phyloP scores from a whole-genome alignment of 2,329 filamentous ascomycete species.

The Colletotrichum destructivum region DNA sequence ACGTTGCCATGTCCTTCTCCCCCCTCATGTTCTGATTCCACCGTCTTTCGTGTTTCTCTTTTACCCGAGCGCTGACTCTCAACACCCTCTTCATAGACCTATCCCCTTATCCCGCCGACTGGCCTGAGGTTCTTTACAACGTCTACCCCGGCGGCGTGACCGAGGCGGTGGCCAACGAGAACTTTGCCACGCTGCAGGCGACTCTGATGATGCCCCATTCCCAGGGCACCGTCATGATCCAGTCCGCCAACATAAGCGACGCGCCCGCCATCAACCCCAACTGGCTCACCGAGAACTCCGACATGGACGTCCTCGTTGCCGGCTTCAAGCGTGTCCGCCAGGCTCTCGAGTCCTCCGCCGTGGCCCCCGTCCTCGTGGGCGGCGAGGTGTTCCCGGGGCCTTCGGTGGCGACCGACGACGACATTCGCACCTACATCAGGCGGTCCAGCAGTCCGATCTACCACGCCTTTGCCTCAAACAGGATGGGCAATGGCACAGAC shows the following conservation, averaged over 20 bases:
- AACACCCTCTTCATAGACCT: neutral
- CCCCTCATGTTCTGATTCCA: no score
- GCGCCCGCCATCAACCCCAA: neutral
- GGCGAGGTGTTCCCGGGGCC: neutral
- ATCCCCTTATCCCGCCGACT: neutral
- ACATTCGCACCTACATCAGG: neutral
- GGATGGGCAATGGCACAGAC: neutral
- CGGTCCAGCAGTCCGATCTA: neutral
- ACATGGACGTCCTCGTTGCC: neutral
- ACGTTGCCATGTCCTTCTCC: no score
- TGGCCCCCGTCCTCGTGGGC: neutral
- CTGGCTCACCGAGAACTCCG: neutral
- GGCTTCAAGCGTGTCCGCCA: neutral
- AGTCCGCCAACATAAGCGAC: neutral
- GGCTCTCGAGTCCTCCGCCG: neutral
- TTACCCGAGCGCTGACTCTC: neutral
- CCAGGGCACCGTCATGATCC: neutral
- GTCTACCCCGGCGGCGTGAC: neutral
- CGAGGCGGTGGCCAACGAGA: neutral
- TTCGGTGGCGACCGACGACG: neutral
- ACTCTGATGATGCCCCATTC: neutral
- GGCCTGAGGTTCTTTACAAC: neutral
- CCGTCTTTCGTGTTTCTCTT: no score
- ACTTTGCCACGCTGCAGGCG: neutral
- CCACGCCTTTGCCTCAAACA: neutral